Percentiles rank a stretch among this genome's conserved stretches.
phyloP scores from a whole-genome alignment of 2,329 filamentous ascomycete species.

The Aspergillus sp. region DNA sequence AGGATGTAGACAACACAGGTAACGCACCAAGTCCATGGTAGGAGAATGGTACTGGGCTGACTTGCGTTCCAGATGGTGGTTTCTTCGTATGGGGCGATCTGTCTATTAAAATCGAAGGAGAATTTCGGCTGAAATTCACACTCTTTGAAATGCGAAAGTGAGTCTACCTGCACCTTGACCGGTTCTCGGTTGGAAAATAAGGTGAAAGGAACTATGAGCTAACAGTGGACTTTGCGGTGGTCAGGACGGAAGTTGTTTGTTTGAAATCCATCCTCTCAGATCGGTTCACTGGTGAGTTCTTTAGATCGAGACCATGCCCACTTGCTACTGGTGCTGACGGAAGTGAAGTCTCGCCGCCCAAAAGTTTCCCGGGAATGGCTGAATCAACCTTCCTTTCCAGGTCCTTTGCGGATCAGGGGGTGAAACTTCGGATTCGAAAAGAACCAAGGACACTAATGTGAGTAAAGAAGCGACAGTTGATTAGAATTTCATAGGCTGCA shows the following conservation, averaged over 20 bases:
- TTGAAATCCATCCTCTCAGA: conserved; percentile 61
- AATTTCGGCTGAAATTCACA: conserved; percentile 72
- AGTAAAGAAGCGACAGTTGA: conserved; percentile 16
- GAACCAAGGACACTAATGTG: conserved; percentile 65
- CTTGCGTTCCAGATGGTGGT: conserved; percentile 60
- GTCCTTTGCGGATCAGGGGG: conserved; percentile 82
- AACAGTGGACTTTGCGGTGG: conserved; percentile 8
- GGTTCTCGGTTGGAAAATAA: background rate
- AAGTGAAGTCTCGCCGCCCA: conserved; percentile 48
- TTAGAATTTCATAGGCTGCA: background rate
- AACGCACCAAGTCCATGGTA: conserved; percentile 16
- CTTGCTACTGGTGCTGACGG: conserved; percentile 13
- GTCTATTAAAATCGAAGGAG: conserved; percentile 72
- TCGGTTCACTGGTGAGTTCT: conserved; percentile 62
- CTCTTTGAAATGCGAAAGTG: conserved; percentile 71
- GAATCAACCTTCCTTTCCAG: conserved; percentile 80
- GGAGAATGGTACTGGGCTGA: conserved; percentile 1
- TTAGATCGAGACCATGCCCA: background rate
- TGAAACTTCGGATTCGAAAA: conserved; percentile 78
- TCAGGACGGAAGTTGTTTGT: conserved; percentile 48
- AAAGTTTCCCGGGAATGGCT: conserved; percentile 75
- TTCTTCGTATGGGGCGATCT: conserved; percentile 93
- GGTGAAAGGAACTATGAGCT: conserved; percentile 13
- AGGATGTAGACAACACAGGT: conserved; percentile 70
- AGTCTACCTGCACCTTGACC: conserved; percentile 17